Percentiles rank a stretch among this genome's conserved stretches.
These are phyloP conservation scores for Phellinidium pouzarii DNA, from an alignment of 1,284 basidiomycete genomes.

Conservation along the genomic window DNA sequence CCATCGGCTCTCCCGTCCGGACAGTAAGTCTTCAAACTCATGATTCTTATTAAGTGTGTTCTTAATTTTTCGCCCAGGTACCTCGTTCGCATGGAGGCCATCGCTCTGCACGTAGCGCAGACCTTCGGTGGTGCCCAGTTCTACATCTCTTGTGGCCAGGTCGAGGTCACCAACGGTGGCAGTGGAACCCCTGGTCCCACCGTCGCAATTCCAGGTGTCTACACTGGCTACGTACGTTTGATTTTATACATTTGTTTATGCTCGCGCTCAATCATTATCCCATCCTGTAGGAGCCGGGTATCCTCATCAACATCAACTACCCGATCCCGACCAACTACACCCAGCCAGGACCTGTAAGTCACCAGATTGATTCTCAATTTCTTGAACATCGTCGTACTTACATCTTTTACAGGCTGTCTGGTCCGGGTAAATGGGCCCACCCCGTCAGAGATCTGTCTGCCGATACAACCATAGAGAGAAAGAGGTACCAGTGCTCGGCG, in stretches of 20 bases:
- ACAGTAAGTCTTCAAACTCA: constrained; percentile 23
- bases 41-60: too few species aligned
- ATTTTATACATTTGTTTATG: background rate
- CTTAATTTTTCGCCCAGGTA: too few species aligned
- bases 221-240: constrained; percentile 26
- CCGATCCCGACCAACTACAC: constrained; percentile 19
- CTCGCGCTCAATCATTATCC: background rate
- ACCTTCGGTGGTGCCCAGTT: constrained; percentile 21
- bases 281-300: constrained; percentile 13
- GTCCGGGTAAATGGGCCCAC: constrained; percentile 14
- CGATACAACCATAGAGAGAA: too few species aligned
- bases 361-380: background rate
- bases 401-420: constrained; percentile 14
- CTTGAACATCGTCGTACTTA: background rate
- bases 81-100: constrained; percentile 29
- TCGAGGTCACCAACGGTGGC: constrained; percentile 33
- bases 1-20: constrained; percentile 26
- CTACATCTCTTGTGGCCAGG: constrained; percentile 29
- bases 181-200: constrained; percentile 30
- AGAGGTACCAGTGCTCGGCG: constrained; percentile 29
- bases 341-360: constrained; percentile 18
- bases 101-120: constrained; percentile 23
- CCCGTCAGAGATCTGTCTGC: too few species aligned
- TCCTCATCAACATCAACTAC: constrained; percentile 20
- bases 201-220: constrained; percentile 32